Evolutionary conservation across 495 filamentous ascomycete genomes (phyloP).

Genomic region (Monascus purpureus): DNA sequence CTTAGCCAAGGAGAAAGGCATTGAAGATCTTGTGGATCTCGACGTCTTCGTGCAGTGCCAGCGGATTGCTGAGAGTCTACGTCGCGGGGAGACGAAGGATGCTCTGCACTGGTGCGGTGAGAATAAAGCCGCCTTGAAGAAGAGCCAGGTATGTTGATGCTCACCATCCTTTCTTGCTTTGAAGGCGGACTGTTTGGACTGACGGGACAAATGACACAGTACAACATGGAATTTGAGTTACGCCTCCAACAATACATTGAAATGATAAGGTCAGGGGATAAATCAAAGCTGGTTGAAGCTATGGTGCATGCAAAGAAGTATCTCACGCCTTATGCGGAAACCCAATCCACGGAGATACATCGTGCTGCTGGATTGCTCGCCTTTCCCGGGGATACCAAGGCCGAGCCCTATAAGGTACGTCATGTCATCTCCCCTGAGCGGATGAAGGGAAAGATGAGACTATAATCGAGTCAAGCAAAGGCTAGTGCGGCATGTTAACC

Average conservation of each 20-base stretch:
- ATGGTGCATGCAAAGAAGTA: slow-evolving; percentile 68
- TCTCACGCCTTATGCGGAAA: slow-evolving; percentile 50
- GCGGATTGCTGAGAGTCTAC: slow-evolving; percentile 56
- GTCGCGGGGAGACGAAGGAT: slow-evolving; percentile 55
- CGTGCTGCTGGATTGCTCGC: slow-evolving; percentile 72
- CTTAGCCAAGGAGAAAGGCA: slow-evolving; percentile 55
- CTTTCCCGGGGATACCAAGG: slow-evolving; percentile 44
- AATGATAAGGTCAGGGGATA: slow-evolving; percentile 52
- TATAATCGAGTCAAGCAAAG: too few relatives aligned
- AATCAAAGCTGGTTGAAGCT: slow-evolving; percentile 54
- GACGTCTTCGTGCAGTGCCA: slow-evolving; percentile 77
- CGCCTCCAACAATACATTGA: slow-evolving; percentile 95
- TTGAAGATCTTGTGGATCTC: slow-evolving; percentile 75
- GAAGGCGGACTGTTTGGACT: too few relatives aligned
- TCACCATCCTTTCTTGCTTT: background rate
- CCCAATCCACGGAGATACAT: slow-evolving; percentile 52
- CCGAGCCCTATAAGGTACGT: slow-evolving; percentile 51
- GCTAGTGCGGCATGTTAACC: too few relatives aligned
- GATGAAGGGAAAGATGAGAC: too few relatives aligned
- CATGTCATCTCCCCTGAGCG: background rate
- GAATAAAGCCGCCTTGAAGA: slow-evolving; percentile 76
- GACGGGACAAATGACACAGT: slow-evolving; percentile 42
- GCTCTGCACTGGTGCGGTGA: slow-evolving; percentile 83
- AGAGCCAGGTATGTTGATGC: slow-evolving; percentile 50
- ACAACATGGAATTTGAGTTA: slow-evolving; percentile 83